phyloP scores from a whole-genome alignment of 2,329 filamentous ascomycete species.

The Stachybotrys elegans region DNA sequence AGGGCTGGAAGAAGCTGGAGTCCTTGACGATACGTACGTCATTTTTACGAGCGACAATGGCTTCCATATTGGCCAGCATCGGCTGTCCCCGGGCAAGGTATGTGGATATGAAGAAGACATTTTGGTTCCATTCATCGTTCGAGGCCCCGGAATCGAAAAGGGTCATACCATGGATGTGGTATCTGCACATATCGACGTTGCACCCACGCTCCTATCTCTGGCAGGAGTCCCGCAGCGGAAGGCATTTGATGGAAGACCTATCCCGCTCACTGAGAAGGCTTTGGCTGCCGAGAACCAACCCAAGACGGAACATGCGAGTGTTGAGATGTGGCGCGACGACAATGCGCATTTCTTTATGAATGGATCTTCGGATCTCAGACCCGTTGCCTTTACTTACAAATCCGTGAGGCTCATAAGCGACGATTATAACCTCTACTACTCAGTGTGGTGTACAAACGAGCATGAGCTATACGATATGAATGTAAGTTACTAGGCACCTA shows the following conservation, averaged over 20 bases:
- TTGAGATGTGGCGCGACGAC: slow-evolving; percentile 43
- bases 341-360: neutral
- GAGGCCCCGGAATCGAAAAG: slow-evolving; percentile 40
- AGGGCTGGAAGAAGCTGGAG: slow-evolving; percentile 20
- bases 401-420: slow-evolving; percentile 37
- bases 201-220: slow-evolving; percentile 44
- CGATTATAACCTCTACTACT: slow-evolving; percentile 49
- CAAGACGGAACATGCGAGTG: slow-evolving; percentile 42
- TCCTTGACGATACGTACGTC: slow-evolving; percentile 40
- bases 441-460: slow-evolving; percentile 46
- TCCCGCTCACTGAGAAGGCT: slow-evolving; percentile 26
- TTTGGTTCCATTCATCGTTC: slow-evolving; percentile 44
- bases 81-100: slow-evolving; percentile 45
- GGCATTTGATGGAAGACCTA: slow-evolving; percentile 47
- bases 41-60: slow-evolving; percentile 50
- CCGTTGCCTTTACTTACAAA: slow-evolving; percentile 46
- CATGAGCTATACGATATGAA: too few species aligned
- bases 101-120: slow-evolving; percentile 49
- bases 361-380: neutral
- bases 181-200: slow-evolving; percentile 35
- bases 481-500: too few species aligned
- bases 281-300: too few species aligned
- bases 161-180: slow-evolving; percentile 12
- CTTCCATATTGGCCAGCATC: slow-evolving; percentile 50
- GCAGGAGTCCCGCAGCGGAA: slow-evolving; percentile 22